Conservation (phyloP, 345 rosid species). For the Durio zibethinus region DNA sequence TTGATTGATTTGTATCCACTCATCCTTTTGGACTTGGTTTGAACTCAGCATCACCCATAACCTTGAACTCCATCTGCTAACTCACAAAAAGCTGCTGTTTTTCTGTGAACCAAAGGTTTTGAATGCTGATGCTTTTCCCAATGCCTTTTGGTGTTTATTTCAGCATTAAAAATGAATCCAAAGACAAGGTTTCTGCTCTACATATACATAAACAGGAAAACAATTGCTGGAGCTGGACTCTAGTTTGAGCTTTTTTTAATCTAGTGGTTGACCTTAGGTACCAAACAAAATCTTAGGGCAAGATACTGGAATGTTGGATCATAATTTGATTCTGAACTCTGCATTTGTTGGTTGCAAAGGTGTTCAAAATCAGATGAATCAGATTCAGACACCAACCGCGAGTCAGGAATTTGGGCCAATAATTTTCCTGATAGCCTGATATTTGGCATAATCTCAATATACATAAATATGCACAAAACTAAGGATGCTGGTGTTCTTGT, state of each 20-base stretch:
- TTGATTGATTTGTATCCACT: background rate
- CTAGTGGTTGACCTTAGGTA: background rate
- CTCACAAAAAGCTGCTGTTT: background rate
- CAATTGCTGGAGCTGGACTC: background rate
- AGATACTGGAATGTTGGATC: conserved; percentile 1
- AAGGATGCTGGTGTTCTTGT: background rate
- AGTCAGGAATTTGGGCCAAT: background rate
- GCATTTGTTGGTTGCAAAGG: background rate
- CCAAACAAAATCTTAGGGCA: background rate
- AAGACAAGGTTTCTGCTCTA: background rate
- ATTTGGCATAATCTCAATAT: background rate
- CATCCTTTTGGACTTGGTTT: background rate
- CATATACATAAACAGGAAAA: background rate
- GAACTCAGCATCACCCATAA: background rate
- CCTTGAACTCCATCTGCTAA: background rate
- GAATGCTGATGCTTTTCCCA: background rate
- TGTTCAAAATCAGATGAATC: background rate
- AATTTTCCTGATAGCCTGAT: background rate
- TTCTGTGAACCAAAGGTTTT: background rate
- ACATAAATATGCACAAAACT: background rate
- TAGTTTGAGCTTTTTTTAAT: background rate
- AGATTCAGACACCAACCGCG: background rate
- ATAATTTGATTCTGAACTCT: background rate
- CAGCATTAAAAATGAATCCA: background rate
- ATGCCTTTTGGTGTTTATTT: background rate